A percentile compares a stretch with the other conserved stretches of the same genome.
Evolutionary conservation across 257 asterid genomes (phyloP).

Genomic region (Solanum etuberosum): DNA sequence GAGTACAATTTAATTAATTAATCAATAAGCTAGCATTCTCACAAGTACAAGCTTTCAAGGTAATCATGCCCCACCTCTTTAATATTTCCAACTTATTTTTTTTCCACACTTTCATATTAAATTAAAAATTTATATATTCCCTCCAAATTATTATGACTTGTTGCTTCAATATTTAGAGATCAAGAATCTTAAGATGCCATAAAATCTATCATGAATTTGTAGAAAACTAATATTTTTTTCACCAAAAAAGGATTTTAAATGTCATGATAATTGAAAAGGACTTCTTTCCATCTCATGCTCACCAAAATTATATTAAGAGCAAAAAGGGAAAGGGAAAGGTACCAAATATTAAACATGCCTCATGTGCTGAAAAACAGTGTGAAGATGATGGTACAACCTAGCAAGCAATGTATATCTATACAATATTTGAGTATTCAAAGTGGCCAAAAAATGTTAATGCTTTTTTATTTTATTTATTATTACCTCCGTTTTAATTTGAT

Average conservation of each 20-base stretch:
- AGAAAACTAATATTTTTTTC: not conserved
- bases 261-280: not conserved
- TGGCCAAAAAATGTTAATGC: not conserved
- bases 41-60: not conserved
- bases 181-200: not conserved
- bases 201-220: not conserved
- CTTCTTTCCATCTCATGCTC: not conserved
- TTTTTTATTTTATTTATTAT: not conserved
- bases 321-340: not conserved
- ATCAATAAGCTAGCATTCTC: not conserved
- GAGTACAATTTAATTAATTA: not conserved
- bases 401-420: not conserved
- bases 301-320: not conserved
- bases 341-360: not conserved
- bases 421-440: not conserved
- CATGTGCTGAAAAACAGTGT: constrained; percentile 1
- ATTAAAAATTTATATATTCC: not conserved
- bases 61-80: not conserved
- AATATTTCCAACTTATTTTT: not conserved
- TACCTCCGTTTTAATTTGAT: not conserved
- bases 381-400: not conserved
- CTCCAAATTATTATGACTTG: not conserved
- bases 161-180: not conserved
- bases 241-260: not conserved
- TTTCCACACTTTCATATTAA: not conserved